phyloP scores from a whole-genome alignment of 768 basidiomycete species.

The Suillus cothurnatus region DNA sequence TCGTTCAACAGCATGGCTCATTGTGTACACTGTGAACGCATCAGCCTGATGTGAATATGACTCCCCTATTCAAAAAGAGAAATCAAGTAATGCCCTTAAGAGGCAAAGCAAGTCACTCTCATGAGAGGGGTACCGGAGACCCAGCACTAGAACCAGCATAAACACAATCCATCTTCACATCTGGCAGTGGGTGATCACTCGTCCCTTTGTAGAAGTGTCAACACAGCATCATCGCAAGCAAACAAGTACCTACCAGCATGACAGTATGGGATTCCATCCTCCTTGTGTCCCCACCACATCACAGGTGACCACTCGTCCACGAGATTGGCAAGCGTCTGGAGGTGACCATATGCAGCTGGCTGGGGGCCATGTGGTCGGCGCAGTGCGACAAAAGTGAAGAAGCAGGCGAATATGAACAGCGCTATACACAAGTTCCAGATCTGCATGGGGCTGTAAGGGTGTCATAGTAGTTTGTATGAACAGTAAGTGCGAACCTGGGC shows the following conservation, averaged over 20 bases:
- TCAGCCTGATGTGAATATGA: too few relatives aligned
- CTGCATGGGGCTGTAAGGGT: slow-evolving; percentile 12
- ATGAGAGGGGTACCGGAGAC: neutral
- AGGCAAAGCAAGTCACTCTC: too few relatives aligned
- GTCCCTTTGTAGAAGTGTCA: neutral
- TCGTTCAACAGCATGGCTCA: too few relatives aligned
- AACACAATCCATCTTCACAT: neutral
- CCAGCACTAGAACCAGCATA: neutral
- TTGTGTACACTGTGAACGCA: too few relatives aligned
- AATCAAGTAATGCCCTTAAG: too few relatives aligned
- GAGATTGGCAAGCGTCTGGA: slow-evolving; percentile 37
- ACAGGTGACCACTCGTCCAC: slow-evolving; percentile 36
- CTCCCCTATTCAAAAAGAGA: too few relatives aligned
- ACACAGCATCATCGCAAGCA: neutral
- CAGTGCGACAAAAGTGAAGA: slow-evolving; percentile 19
- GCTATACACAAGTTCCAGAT: slow-evolving; percentile 28
- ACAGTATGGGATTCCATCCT: slow-evolving; percentile 7
- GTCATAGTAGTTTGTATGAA: neutral
- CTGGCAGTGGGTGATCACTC: slow-evolving; percentile 1
- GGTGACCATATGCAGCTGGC: slow-evolving; percentile 34
- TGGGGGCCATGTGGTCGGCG: slow-evolving; percentile 26
- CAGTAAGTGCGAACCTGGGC: slow-evolving; percentile 21
- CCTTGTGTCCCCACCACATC: slow-evolving; percentile 23
- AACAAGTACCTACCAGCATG: neutral
- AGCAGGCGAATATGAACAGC: slow-evolving; percentile 23